Evolutionary conservation across 805 yeast genomes (phyloP).

Genomic region (Candida multigemmis): DNA sequence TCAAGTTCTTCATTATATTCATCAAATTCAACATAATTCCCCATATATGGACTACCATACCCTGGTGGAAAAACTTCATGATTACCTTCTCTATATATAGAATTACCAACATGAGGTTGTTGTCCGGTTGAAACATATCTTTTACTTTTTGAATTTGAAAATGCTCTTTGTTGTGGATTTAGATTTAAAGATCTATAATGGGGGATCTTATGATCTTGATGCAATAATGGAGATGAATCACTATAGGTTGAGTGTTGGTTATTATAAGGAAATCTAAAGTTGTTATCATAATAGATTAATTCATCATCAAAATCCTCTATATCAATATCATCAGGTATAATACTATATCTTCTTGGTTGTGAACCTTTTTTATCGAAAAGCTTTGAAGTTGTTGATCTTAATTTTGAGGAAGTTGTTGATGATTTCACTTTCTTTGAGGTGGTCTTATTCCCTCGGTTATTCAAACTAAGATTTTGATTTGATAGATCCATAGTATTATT

Average conservation of each 20-base stretch:
- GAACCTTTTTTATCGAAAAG: constrained; percentile 67
- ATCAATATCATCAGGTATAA: constrained; percentile 54
- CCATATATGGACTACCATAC: no score
- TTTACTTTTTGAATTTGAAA: constrained; percentile 14
- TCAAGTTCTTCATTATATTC: constrained; percentile 27
- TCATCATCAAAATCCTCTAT: constrained; percentile 50
- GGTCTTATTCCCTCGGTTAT: no score
- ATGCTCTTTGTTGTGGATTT: constrained; percentile 14
- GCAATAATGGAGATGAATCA: constrained; percentile 23
- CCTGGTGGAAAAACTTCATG: no score
- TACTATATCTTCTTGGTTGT: constrained; percentile 65
- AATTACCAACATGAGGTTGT: constrained; percentile 5
- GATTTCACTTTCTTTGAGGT: constrained; percentile 18
- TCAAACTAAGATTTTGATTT: no score
- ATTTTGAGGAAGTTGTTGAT: constrained; percentile 30
- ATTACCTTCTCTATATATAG: constrained; percentile 3
- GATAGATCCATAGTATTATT: no score
- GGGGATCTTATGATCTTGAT: constrained; percentile 18
- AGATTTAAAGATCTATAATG: constrained; percentile 33
- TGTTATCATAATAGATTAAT: constrained; percentile 34
- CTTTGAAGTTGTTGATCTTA: constrained; percentile 64
- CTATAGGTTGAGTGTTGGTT: constrained; percentile 10
- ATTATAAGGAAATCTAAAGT: constrained; percentile 28
- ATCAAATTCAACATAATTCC: constrained; percentile 31
- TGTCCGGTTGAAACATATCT: constrained; percentile 31